phyloP scores from a whole-genome alignment of 2,329 filamentous ascomycete species.

The Cladorrhinum sp. region DNA sequence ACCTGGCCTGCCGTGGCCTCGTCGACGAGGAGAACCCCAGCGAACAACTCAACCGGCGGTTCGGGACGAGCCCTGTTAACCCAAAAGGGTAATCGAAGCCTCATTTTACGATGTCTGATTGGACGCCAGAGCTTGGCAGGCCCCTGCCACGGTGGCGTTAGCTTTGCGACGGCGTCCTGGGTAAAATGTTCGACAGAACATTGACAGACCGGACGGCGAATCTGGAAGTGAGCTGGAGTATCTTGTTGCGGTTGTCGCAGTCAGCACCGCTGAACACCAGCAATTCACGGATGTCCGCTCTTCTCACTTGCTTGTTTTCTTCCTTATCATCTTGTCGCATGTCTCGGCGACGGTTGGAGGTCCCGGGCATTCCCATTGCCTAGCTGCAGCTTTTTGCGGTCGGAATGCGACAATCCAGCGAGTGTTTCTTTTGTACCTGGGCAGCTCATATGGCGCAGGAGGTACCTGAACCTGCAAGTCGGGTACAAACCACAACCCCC shows the following conservation, averaged over 20 bases:
- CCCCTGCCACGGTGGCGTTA: slow-evolving; percentile 1
- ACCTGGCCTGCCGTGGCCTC: slow-evolving; percentile 6
- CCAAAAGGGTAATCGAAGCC: slow-evolving; percentile 18
- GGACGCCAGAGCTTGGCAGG: not conserved
- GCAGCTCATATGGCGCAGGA: slow-evolving; percentile 18
- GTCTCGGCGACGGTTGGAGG: slow-evolving; percentile 14
- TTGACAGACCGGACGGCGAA: not conserved
- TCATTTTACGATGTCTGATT: slow-evolving; percentile 15
- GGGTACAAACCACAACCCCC: slow-evolving; percentile 22
- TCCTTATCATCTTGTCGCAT: not conserved
- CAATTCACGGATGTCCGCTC: slow-evolving; percentile 14
- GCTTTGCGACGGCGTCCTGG: not conserved
- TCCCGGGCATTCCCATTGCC: slow-evolving; percentile 12
- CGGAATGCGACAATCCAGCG: slow-evolving; percentile 9
- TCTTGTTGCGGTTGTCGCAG: not conserved
- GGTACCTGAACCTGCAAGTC: slow-evolving; percentile 8
- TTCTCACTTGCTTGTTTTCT: not conserved
- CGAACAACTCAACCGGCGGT: slow-evolving; percentile 16
- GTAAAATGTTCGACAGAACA: not conserved
- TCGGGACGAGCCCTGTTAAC: slow-evolving; percentile 21
- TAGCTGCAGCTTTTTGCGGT: slow-evolving; percentile 11
- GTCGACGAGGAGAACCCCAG: slow-evolving; percentile 14
- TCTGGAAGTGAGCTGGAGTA: not conserved
- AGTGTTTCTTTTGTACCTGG: slow-evolving; percentile 5
- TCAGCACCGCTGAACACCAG: not conserved